These are phyloP conservation scores for Citeromyces siamensis DNA, from an alignment of 1,139 yeast genomes.

Conservation along the genomic window DNA sequence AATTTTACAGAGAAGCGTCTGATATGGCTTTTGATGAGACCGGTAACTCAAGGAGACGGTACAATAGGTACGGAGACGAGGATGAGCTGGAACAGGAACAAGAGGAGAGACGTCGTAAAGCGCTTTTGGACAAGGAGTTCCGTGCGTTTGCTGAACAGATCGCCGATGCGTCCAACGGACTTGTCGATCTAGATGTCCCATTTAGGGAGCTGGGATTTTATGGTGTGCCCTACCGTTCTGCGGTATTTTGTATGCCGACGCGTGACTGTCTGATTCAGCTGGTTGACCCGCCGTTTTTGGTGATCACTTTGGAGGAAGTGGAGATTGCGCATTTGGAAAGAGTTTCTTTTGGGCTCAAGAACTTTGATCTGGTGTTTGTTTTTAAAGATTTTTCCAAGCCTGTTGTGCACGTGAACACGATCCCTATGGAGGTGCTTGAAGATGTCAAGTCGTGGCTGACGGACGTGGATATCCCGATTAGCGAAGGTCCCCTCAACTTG, in stretches of 20 bases:
- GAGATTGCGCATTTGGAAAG: constrained; percentile 95
- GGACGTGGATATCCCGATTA: constrained; percentile 88
- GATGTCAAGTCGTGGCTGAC: constrained; percentile 94
- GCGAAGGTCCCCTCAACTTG: constrained; percentile 92
- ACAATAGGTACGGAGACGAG: constrained; percentile 95
- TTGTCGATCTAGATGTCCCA: constrained; percentile 84
- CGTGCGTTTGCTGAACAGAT: constrained; percentile 81
- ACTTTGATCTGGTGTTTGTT: constrained; percentile 91
- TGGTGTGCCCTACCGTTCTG: constrained; percentile 95
- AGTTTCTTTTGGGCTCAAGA: constrained; percentile 93
- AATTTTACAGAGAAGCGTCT: constrained; percentile 92
- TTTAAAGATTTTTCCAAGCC: constrained; percentile 83
- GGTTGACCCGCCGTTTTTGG: constrained; percentile 91
- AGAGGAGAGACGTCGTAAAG: constrained; percentile 91
- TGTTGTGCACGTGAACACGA: constrained; percentile 87
- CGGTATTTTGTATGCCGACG: constrained; percentile 93
- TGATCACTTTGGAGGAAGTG: constrained; percentile 80
- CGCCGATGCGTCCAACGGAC: constrained; percentile 74
- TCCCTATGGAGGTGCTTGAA: constrained; percentile 86
- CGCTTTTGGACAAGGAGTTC: constrained; percentile 85
- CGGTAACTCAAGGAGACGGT: constrained; percentile 79
- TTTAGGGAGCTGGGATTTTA: constrained; percentile 94
- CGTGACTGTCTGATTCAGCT: constrained; percentile 93
- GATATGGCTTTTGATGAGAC: constrained; percentile 97
- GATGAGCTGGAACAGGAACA: constrained; percentile 98